Evolutionary conservation across 2,329 filamentous ascomycete genomes (phyloP), one percentile per base, ranked within the genome.

Genomic region (Colletotrichum tropicicola): DNA sequence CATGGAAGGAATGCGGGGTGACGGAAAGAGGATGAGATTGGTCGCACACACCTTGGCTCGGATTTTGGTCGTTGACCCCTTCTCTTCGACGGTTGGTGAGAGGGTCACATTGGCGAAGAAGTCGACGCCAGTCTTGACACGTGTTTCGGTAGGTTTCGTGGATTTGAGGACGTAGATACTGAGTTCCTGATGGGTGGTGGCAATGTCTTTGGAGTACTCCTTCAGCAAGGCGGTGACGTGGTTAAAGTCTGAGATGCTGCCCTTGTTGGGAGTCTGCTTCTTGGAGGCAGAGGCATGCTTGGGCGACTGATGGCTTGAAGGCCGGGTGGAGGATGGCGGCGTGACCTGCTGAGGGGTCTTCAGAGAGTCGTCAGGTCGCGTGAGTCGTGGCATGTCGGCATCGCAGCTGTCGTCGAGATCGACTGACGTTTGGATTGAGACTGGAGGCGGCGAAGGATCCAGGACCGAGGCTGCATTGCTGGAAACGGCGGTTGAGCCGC

Each of bases 61-160:
- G 41, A 86, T 77, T 68, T 78, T 81, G 74, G 87, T 82, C 3
- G 78, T 79, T 19, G 78, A 76, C 5, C 72, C 74, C 51, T 74
- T 75, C 17, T 74, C 69, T n/a, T 79, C 75, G 3, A 52, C 55
- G 4, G 57, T 59, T 15, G 77, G 72, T 0, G 74, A 73, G 1
- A 79, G 73, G 15, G 74, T 77, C 65, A 87, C 73, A 44, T 76
- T 74, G 3, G 81, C 80, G 69, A 88, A 87, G 65, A 81, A 79
- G 60, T 87, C 84, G 8, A 75, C 72, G 45, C 81, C 80, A 54
- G 79, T 78, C 23, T 77, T 70, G 60, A 82, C 74, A 28, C 77
- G 79, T 25, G 76, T 78, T 55, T 80, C 75, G 5, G 74, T 74
- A 1, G 77, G 76, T 44, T 78, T 79, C 57, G 82, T 82, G 12